Evolutionary conservation across 306 rosid genomes (phyloP).

Genomic region (Gynostemma pentaphyllum): DNA sequence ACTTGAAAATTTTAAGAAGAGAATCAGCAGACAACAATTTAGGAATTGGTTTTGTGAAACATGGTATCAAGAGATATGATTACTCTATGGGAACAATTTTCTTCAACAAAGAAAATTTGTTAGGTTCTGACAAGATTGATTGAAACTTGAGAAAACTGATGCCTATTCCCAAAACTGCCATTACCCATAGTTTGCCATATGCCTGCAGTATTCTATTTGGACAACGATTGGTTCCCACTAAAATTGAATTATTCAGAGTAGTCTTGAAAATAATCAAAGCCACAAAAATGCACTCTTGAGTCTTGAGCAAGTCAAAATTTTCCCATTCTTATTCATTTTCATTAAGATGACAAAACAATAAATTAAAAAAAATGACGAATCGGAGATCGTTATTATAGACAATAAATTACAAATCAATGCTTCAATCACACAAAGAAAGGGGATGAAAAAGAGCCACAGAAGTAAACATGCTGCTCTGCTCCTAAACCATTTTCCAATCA

Average conservation of each 20-base stretch:
- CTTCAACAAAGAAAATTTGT: neutral
- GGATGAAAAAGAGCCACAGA: neutral
- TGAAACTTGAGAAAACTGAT: neutral
- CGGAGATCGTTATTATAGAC: neutral
- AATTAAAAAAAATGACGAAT: neutral
- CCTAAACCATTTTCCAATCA: neutral
- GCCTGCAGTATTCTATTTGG: neutral
- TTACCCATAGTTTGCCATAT: no score
- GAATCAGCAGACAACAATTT: neutral
- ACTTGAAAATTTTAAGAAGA: neutral
- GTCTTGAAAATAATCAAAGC: neutral
- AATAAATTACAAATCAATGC: neutral
- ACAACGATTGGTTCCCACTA: neutral
- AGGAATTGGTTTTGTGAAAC: neutral
- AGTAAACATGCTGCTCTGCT: neutral
- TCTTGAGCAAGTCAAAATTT: neutral
- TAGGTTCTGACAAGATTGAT: neutral
- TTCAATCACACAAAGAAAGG: neutral
- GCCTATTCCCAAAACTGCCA: neutral
- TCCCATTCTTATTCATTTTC: neutral
- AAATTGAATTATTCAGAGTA: neutral
- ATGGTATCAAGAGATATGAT: neutral
- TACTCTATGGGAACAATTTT: neutral
- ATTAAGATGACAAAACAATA: neutral
- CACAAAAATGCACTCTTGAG: neutral